Evolutionary conservation across 2,329 filamentous ascomycete genomes (phyloP), one percentile per base, ranked within the genome.

Genomic region (Dothistroma septosporum): DNA sequence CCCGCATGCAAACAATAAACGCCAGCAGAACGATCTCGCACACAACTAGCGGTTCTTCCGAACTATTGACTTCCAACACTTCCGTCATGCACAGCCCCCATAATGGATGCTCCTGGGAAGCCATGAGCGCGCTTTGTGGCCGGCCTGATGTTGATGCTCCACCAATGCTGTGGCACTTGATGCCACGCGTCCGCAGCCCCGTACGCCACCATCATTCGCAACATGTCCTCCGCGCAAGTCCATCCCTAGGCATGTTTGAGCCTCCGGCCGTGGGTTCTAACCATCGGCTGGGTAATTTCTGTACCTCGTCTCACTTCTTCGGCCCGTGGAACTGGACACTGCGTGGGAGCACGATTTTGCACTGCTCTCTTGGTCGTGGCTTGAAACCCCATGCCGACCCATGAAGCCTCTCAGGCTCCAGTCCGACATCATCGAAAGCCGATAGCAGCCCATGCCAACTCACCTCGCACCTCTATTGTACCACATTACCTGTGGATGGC

Each of bases 251-350:
- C 69, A 60, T 80, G 73, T 55, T 70, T 75, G 46, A 87, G 64
- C 22, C 83, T 72, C 50, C 82, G 72, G 0, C 83, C 84, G 64
- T 78, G 72, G 1, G 77, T 69, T 52, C 82, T 74, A 0, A 81
- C 82, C 46, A 69, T 71, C 1, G 65, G 64, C 61, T 80, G 82
- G 0, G 79, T 73, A 3, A 87, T 76, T 70, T 86, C 86, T 0
- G 73, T 73, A 1, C 68, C 69, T 0, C 58, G 58, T 21, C 69
- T 37, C 7, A 69, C 66, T 28, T 83, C 82, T 70, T 84, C 2
- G 85, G 84, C 66, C 86, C 83, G 63, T 87, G 83, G 62, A 87
- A 84, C 57, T 85, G 81, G 33, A 87, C 87, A 24, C 77, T 78
- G 4, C 79, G 71, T 44, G 78, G 73, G 0, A 79, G 74, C 56